Base-by-base conservation (phyloP, 208 protist species). In the Tritrichomonas musculus region DNA sequence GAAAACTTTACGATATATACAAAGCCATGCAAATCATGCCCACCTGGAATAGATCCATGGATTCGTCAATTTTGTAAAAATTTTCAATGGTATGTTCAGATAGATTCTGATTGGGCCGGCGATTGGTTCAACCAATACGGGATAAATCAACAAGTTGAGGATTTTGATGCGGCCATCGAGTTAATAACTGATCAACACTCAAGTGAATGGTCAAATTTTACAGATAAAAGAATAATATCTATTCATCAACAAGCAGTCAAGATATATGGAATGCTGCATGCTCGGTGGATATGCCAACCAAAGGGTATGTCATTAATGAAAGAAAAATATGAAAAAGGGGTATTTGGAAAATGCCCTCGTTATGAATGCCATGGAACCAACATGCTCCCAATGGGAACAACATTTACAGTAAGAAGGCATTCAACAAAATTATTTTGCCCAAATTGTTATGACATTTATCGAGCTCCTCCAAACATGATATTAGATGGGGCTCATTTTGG, bases 111-210 rank as follows among this genome's bases (percentile, higher is more conserved):
- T 14, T 88, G 77, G 77, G 77, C 77, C 9, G 77, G 41, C 27
- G 77, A 88, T 17, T 88, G 41, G 47, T 88, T 88, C 30, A 88
- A 88, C 30, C 47, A 53, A 60, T 88, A 88, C 22, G 77, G 77
- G 9, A 53, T 88, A 5, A 88, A 57, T 3, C 41, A 88, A 17
- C 9, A 39, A 36, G 25, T 88, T 30, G 47, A 53, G 17, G 47
- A 88, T 27, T 88, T 88, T 50, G 77, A 88, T 57, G 47, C 25
- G 5, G 77, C 77, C 53, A 60, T 88, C 8, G 77, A 88, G 39
- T 57, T 88, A 57, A 88, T 88, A 17, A 57, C 47, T 33, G 77
- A 88, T 49, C 25, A 53, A n/a, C 44, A 88, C n/a, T 44, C 41
- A 53, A 88, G 57, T 39, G 47, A 88, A 33, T 88, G 77, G 77